Percentiles rank a stretch among this genome's conserved stretches.
phyloP scores from a whole-genome alignment of 768 basidiomycete species.

The Exsudoporus frostii region DNA sequence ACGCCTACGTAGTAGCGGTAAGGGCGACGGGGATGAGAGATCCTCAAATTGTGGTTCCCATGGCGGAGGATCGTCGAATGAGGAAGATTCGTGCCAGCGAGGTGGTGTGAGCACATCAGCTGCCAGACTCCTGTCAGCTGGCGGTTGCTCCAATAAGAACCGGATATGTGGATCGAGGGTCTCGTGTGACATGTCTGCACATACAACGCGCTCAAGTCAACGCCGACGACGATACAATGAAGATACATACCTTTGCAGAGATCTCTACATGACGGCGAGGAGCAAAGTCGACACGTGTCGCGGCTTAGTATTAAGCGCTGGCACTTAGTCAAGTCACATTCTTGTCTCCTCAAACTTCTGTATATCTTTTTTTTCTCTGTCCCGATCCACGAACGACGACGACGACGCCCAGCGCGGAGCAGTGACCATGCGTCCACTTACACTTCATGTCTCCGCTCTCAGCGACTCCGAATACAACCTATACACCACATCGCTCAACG shows the following conservation, averaged over 20 bases:
- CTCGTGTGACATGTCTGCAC: constrained; percentile 6
- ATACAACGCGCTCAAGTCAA: neutral
- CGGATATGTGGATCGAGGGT: neutral
- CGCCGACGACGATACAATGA: neutral
- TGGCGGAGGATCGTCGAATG: constrained; percentile 17
- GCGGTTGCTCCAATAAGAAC: neutral
- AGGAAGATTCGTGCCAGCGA: neutral
- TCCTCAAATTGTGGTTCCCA: constrained; percentile 31
- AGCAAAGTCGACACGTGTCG: constrained; percentile 12
- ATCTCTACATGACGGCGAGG: neutral
- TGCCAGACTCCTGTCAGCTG: neutral
- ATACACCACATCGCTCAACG: constrained; percentile 60
- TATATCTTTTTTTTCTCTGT: neutral
- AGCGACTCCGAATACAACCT: constrained; percentile 67
- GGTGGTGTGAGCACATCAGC: neutral
- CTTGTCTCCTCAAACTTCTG: neutral
- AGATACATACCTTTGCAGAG: neutral
- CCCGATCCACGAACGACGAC: neutral
- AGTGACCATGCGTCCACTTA: constrained; percentile 54
- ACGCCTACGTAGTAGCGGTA: constrained; percentile 1
- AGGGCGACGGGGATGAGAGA: constrained; percentile 2
- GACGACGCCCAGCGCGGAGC: neutral
- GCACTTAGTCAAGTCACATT: neutral
- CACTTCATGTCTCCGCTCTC: constrained; percentile 72
- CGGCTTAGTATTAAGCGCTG: neutral